Evolutionary conservation across 2,329 filamentous ascomycete species (phyloP), one percentile per base, ranked within the genome.

Genomic region (Apiospora pterosperma): DNA sequence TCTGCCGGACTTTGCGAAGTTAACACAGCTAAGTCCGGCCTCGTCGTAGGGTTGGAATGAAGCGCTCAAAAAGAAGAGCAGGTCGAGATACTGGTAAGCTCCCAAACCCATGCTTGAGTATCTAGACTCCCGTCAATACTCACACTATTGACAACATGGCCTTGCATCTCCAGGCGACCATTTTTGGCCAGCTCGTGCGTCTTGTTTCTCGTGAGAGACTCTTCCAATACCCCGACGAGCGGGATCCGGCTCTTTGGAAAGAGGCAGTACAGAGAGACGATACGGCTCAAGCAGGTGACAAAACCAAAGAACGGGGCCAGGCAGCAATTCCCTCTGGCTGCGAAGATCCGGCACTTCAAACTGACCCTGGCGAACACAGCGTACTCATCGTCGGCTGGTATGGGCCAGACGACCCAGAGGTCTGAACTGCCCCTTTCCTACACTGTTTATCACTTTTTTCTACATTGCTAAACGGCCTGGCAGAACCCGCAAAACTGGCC

Each of bases 301-400:
- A 84, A 84, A 67, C 83, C 82, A 3, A 78, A 72, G 11, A 76
- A 81, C 63, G 76, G 82, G 62, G 81, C 82, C 0, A 76, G 80
- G 39, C 78, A 82, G 67, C 81, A 81, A 41, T 68, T 55, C 23
- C 66, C 39, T 21, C 64, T 48, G 58, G 63, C 44, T 34, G 73
- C 64, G 48, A 66, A 61, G 66, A 72, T 2, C 16, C 21, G 12
- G 39, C 28, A n/a, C 23, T 68, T 69, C 0, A 69, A 67, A 16
- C 84, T 16, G 83, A 86, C 69, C 76, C 79, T 1, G 84, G 86
- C 67, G 85, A 84, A 67, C 82, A 83, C 0, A 77, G 73, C 64
- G 82, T 86, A 70, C 70, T 81, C 63, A 72, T 87, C 6, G 78
- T 87, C 7, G 76, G 78, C 41, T 87, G 84, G 84, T 84, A 77